Base-by-base conservation (phyloP, 2,329 filamentous ascomycete species). In the Epichloe amarillans region DNA sequence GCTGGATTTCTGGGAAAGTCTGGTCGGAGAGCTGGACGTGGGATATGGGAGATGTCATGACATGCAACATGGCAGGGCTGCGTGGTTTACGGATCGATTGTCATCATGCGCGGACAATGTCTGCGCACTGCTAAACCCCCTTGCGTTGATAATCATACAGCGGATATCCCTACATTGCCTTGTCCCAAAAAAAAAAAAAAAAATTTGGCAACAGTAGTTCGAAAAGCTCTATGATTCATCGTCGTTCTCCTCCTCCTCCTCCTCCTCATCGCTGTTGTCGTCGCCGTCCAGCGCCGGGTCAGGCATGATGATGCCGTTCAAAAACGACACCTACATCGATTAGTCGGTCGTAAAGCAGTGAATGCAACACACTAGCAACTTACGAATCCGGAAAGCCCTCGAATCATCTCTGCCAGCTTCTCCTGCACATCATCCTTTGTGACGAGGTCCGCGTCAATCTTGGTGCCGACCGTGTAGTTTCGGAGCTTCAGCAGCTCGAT, bases 401-500 rank as follows among this genome's bases (percentile, higher is more conserved):
- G 71, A 56, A 95, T 70, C 21, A 88, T 68, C 39, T 77, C 73
- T 48, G 74, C 72, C 49, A 95, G 74, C 60, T 77, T 78, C 33
- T 82, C 76, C 66, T 88, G 76, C 15, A 79, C 80, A 60, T 80
- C 71, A 45, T 77, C 69, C 44, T 74, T 72, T 37, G 82, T 71
- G 19, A 95, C 72, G 46, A 86, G 72, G 10, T 73, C 66, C 59
- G 90, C 88, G 12, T 74, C 64, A 37, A 95, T 67, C 61, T 80
- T 80, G 53, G 74, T 81, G 38, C 80, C 76, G 21, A 94, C 68
- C 0, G 85, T 90, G 64, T 85, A 95, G 64, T 83, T 93, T 54
- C 82, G 78, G 61, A 96, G 73, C 59, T 88, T 85, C 50, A 95
- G 73, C 49, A 96, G 74, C 50, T 83, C 80, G 60, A 95, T 89